Evolutionary conservation across 2,329 filamentous ascomycete species (phyloP).

Genomic region (Cladosporium sp.): DNA sequence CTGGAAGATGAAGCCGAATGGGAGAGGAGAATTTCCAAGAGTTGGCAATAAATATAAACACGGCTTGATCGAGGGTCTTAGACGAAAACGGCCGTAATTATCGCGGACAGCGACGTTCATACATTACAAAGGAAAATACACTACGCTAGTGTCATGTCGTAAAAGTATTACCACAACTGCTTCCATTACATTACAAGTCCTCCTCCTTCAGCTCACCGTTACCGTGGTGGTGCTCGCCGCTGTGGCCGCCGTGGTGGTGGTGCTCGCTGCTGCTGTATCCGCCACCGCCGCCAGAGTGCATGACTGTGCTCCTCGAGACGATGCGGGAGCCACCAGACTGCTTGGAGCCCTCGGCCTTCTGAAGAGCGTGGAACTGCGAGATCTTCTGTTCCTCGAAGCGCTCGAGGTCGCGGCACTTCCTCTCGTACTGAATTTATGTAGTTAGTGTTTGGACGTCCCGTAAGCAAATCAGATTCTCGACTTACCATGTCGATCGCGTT

Average conservation of each 20-base stretch:
- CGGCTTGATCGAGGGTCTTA: too few species aligned
- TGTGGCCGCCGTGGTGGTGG: background rate
- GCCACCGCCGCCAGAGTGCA: slow-evolving; percentile 1
- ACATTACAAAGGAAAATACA: too few species aligned
- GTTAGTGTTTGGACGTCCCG: too few species aligned
- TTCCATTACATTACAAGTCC: background rate
- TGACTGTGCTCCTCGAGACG: background rate
- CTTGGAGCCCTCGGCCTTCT: background rate
- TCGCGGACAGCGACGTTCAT: too few species aligned
- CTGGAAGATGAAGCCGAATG: too few species aligned
- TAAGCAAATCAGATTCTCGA: too few species aligned
- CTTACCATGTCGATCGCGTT: slow-evolving; percentile 15
- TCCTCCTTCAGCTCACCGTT: background rate
- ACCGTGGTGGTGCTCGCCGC: background rate
- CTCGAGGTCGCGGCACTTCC: slow-evolving; percentile 26
- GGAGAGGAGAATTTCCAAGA: too few species aligned
- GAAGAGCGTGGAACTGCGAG: background rate
- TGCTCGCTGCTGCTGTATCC: background rate
- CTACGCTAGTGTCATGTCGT: too few species aligned
- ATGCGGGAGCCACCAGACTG: background rate
- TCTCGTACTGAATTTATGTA: slow-evolving; percentile 12
- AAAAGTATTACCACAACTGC: too few species aligned
- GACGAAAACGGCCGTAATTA: too few species aligned
- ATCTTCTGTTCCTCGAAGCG: slow-evolving; percentile 17
- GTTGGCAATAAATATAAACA: too few species aligned